Evolutionary conservation across 2,329 filamentous ascomycete species (phyloP), one percentile per base, ranked within the genome.

Genomic region (Penicillium digitatum): DNA sequence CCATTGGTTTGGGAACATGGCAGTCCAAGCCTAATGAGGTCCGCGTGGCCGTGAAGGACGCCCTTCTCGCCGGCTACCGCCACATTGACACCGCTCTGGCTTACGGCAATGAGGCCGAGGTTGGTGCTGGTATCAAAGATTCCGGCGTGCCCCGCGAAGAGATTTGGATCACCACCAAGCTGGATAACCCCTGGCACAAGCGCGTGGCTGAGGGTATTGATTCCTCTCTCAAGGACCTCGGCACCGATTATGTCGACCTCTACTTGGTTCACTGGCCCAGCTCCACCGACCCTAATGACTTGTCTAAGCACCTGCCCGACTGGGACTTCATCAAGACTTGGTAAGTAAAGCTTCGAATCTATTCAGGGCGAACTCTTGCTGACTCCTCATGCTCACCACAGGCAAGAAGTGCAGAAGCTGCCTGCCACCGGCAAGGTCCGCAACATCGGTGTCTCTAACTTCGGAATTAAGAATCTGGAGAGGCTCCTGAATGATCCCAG

Each of bases 371-470:
- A 24, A 24, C 7, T 3, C 14, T 34, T 14, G 48, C 48, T 44
- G 22, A 50, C 20, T 16, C 16, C 22, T 12, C 14, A 6, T 22
- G 9, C 26, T 2, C 7, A 18, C 8, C 3, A 34, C 20, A 50
- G 48, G 72, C 70, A 74, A 66, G 72, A 73, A 51, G 60, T 74
- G 70, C 75, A 77, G 65, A 77, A 77, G 66, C 72, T 77, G 20
- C 72, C 74, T 10, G 74, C 69, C 38, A 77, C 74, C 22, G 74
- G 74, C 71, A 89, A 90, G 74, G 88, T 88, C 48, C 82, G 81
- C 74, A 90, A 89, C 78, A 90, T 93, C 70, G 89, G 89, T 65
- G 87, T 94, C 54, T 90, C 88, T 73, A 95, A 95, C 81, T 94
- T 95, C 72, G 87, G 81, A 60, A 89, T 92, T 71, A 83, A 79